A percentile compares a stretch with the other conserved stretches of the same genome.
Evolutionary conservation across 1,139 yeast species (phyloP).

Genomic region (Pichia sp.): DNA sequence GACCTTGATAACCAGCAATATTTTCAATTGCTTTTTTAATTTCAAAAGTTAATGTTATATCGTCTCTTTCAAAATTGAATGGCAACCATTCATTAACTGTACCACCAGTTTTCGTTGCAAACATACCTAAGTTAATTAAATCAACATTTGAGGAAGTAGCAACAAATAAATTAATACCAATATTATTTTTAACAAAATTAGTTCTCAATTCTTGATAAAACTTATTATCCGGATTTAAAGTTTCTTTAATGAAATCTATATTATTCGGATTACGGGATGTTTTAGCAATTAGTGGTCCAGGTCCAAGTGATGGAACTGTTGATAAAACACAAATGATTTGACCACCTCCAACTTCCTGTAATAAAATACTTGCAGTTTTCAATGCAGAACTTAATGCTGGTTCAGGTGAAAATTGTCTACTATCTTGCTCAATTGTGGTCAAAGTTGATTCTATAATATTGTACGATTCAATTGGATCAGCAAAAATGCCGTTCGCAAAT

Average conservation of each 20-base stretch:
- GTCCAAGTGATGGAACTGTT: conserved; percentile 74
- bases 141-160: conserved; percentile 61
- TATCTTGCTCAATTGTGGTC: conserved; percentile 48
- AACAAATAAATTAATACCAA: conserved; percentile 74
- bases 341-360: conserved; percentile 67
- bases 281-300: conserved; percentile 65
- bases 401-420: conserved; percentile 49
- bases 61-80: conserved; percentile 67
- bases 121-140: conserved; percentile 63
- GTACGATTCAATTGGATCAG: conserved; percentile 63
- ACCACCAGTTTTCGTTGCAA: conserved; percentile 73
- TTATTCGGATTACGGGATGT: conserved; percentile 24
- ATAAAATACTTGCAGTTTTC: conserved; percentile 59
- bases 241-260: conserved; percentile 49
- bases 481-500: conserved; percentile 69
- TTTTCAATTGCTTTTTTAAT: conserved; percentile 43
- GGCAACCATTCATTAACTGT: conserved; percentile 55
- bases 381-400: conserved; percentile 80
- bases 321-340: conserved; percentile 67
- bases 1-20: conserved; percentile 68
- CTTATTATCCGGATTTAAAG: conserved; percentile 54
- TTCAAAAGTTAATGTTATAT: conserved; percentile 56
- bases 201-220: conserved; percentile 58
- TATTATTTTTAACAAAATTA: conserved; percentile 50
- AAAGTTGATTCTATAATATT: conserved; percentile 62